Base-by-base conservation (phyloP, 306 rosid species). In the Arachis hypogaea region DNA sequence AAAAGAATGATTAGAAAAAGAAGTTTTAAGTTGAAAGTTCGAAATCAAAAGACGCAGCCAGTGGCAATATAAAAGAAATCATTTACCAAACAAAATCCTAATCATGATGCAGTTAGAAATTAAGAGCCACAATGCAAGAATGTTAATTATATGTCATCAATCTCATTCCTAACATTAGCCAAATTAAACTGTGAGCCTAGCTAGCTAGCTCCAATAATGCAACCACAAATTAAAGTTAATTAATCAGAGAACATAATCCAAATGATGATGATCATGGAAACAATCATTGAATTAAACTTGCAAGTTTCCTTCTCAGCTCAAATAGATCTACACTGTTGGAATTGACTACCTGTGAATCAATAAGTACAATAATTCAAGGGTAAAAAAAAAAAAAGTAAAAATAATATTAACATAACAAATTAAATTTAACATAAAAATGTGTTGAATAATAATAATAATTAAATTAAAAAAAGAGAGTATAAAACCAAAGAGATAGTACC, bases 301-400 rank as follows among this genome's bases (percentile, higher is more conserved):
- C 73, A 70, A 89, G 47, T 79, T 85, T 89, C 71, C 81, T 79
- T 78, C 79, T 85, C 72, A 89, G 86, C 73, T 56, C 82, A 18
- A 76, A 30, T 6, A 65, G 51, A 74, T 87, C 74, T 18, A 82
- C 51, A 43, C 61, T 11, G 45, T 55, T 80, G 61, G 80, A 50
- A 68, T 72, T 66, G 51, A 58, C 71, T 22, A 74, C 88, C 95
- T 89, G 86, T 63, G 46, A 66, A 76, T 55, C 29, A 72, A 33
- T 33, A 33, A 57, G 58, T 22, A 11, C 54, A 60, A 52, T 11
- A 55, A 45, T 49, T 62, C 30, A 59, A 41, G 9, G 33, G 40
- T 61, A 42, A 66, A 40, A 6, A 58, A 33, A 33, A 33, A 33
- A 1, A 33, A 33, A 33, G 0, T 33, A 33, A 33, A 2, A 33